Evolutionary conservation across 2,329 filamentous ascomycete genomes (phyloP), one percentile per base, ranked within the genome.

Genomic region (Cladophialophora carrionii): DNA sequence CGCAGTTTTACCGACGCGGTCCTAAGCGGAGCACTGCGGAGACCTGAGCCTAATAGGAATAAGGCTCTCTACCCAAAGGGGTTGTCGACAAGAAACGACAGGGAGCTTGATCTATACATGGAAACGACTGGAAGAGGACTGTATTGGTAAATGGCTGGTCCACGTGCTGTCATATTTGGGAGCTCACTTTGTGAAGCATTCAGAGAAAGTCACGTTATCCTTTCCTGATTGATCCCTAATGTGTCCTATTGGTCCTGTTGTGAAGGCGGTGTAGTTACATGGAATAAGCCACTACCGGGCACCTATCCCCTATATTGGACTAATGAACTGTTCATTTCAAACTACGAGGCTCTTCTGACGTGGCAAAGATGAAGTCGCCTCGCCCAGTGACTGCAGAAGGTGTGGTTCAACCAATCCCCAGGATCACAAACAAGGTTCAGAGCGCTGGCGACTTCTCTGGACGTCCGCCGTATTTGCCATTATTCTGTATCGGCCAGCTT

Each of bases 41-140:
- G 48, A 52, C 22, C 4, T 34, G 51, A 7, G 14, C 52, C 52
- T 31, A 31, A 54, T 29, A 29, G 24, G 52, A 10, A 54, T 54
- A 32, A 54, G 52, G 52, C 52, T 54, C 29, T 26, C 5, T 20
- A 9, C 52, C 24, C 32, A 54, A 54, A 54, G 52, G 52, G 52
- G 52, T n/a, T 31, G 14, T n/a, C 3, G 26, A 54, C 4, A 10
- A 14, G 24, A 20, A 24, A 54, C 29, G 29, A 54, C 6, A 32
- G 14, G 9, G 14, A 26, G 22, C 48, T 26, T 43, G 20, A 20
- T 29, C n/a, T 51, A 12, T 20, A 51, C 20, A 26, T 22, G 48
- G 48, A 49, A 49, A n/a, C 4, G 14, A 41, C 4, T 43, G n/a
- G 37, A n/a, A 20, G 37, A n/a, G 37, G n/a, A 20, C 6, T 8